Evolutionary conservation across 352 stramenopile species (phyloP).

Genomic region (Phytophthora nicotianae): DNA sequence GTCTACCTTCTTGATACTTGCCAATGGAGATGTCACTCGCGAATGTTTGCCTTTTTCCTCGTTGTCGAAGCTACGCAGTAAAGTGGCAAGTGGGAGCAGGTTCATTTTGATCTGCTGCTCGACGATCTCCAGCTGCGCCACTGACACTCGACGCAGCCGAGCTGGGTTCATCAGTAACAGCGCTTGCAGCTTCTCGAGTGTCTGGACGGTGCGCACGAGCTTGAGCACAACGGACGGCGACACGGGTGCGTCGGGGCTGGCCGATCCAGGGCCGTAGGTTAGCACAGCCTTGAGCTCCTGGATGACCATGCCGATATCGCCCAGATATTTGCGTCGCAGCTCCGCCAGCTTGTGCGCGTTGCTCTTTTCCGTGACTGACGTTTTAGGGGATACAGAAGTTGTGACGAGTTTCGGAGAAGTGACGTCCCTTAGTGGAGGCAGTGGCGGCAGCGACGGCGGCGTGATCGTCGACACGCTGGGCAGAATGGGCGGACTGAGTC

Average conservation of each 20-base stretch:
- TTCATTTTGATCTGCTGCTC: conserved; percentile 45
- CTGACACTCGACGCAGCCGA: conserved; percentile 30
- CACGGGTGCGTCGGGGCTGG: conserved; percentile 21
- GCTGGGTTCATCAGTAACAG: conserved; percentile 37
- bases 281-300: conserved; percentile 41
- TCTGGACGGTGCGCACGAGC: conserved; percentile 44
- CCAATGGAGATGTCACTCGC: background rate
- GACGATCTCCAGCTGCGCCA: conserved; percentile 34
- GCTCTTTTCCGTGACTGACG: conserved; percentile 2
- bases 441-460: conserved; percentile 13
- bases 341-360: conserved; percentile 30
- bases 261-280: conserved; percentile 28
- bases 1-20: conserved; percentile 21
- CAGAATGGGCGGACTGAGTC: conserved; percentile 26
- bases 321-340: conserved; percentile 32
- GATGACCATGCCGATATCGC: conserved; percentile 39
- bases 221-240: conserved; percentile 30
- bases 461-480: background rate
- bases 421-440: conserved; percentile 19
- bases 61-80: conserved; percentile 43
- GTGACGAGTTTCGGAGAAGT: background rate
- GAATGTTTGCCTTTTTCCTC: background rate
- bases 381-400: background rate
- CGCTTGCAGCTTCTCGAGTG: conserved; percentile 37
- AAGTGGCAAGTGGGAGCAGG: conserved; percentile 40